Base-by-base conservation (phyloP, 805 yeast genomes). In the Pichia heedii region DNA sequence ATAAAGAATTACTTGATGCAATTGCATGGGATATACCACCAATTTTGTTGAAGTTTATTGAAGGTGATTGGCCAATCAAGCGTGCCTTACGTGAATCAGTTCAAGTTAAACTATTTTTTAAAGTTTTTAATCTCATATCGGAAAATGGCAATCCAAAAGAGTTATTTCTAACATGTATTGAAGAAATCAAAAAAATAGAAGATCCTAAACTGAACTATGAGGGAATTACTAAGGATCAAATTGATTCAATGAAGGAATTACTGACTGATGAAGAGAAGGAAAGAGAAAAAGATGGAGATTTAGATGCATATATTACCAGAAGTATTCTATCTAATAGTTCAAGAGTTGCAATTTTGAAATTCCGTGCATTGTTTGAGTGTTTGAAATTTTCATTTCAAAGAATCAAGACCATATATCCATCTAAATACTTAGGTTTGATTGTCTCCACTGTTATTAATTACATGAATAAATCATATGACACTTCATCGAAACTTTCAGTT, bases 1-100 rank as follows among this genome's bases (percentile, higher is more conserved):
- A 82, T 55, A 66, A 69, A 16, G 71, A 70, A 11, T 61, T 86
- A 26, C 67, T 79, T 0, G 68, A 72, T 36, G 83, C 81, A 51
- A 77, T 88, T 47, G 95, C 95, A 2, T 89, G 97, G 97, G 97
- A 89, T 60, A 57, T 89, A n/a, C 96, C 96, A 1, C 72, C 71
- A 27, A 62, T 84, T 40, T 51, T 89, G 7, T 54, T 86, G 37
- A 68, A 69, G 10, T 84, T 71, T 57, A 57, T 81, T n/a, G 66
- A 66, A 11, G 42, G 55, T 8, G 62, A 61, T 13, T 53, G 77
- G 66, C 48, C 39, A 54, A 16, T 37, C 20, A 63, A 38, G 22
- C 47, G 3, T 54, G 50, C 22, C 40, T 72, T 47, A 56, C 75
- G 36, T 45, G 55, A 22, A 59, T 69, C n/a, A 70, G 73, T 40